These are phyloP conservation scores for Boletus sp. DNA, from an alignment of 1,284 basidiomycete species.

Conservation along the genomic window DNA sequence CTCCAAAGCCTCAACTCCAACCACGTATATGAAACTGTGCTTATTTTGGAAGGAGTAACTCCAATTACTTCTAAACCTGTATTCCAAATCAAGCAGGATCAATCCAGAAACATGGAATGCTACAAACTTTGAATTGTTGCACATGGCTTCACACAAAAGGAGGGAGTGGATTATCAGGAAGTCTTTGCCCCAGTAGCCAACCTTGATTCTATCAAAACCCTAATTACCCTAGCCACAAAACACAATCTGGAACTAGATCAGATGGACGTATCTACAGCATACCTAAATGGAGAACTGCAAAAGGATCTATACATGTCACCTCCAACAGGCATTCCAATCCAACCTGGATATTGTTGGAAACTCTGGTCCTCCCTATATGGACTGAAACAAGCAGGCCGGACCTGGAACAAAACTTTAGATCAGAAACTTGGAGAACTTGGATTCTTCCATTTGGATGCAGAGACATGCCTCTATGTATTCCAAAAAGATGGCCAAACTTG, in stretches of 20 bases:
- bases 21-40: not conserved
- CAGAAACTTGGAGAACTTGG: not conserved
- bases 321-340: too few species aligned
- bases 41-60: not conserved
- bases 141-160: not conserved
- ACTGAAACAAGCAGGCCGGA: not conserved
- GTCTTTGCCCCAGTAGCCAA: not conserved
- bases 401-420: not conserved
- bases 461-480: not conserved
- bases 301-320: too few species aligned
- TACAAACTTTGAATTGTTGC: not conserved
- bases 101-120: not conserved
- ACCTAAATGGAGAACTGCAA: not conserved
- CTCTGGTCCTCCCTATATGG: slow-evolving; percentile 3
- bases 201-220: not conserved
- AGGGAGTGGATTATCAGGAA: not conserved
- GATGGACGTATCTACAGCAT: not conserved
- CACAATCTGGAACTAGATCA: not conserved
- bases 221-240: not conserved
- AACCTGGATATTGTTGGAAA: too few species aligned
- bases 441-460: not conserved
- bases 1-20: not conserved
- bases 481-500: too few species aligned
- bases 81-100: not conserved
- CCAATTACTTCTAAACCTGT: not conserved